phyloP scores from a whole-genome alignment of 2,329 filamentous ascomycete genomes.

The Knufia petricola region DNA sequence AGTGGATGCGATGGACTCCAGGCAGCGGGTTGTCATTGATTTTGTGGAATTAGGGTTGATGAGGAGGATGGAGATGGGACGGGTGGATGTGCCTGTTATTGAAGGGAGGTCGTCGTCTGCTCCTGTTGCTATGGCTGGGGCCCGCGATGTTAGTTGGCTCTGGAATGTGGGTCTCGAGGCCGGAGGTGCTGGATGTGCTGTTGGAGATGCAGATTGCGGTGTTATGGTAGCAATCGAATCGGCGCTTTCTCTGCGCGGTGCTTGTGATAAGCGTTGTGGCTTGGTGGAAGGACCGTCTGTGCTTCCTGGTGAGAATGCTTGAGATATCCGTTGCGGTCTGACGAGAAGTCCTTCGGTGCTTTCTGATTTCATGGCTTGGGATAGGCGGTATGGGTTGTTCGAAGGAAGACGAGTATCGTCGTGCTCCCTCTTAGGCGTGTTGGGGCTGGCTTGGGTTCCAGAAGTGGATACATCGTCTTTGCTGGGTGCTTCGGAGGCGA shows the following conservation, averaged over 20 bases:
- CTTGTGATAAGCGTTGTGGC: neutral
- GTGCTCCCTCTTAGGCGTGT: neutral
- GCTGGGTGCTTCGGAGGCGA: neutral
- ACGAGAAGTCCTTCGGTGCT: neutral
- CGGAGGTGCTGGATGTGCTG: neutral
- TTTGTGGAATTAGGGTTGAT: conserved; percentile 41
- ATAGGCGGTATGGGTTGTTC: neutral
- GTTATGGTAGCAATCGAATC: neutral
- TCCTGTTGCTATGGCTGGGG: too few species aligned
- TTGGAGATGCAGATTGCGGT: neutral
- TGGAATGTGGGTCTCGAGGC: too few species aligned
- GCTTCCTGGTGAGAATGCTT: neutral
- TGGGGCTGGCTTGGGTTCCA: neutral
- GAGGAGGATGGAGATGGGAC: conserved; percentile 31
- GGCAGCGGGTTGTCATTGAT: conserved; percentile 40
- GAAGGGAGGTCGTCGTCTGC: conserved; percentile 1
- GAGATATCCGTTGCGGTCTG: neutral
- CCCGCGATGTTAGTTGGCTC: too few species aligned
- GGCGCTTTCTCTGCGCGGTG: neutral
- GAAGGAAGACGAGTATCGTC: neutral
- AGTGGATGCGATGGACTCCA: conserved; percentile 34
- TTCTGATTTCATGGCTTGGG: neutral
- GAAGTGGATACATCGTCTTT: neutral
- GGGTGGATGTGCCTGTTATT: neutral
- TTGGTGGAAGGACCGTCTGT: neutral